phyloP scores from a whole-genome alignment of 1,284 basidiomycete species.

The Apiotrichum gamsii region DNA sequence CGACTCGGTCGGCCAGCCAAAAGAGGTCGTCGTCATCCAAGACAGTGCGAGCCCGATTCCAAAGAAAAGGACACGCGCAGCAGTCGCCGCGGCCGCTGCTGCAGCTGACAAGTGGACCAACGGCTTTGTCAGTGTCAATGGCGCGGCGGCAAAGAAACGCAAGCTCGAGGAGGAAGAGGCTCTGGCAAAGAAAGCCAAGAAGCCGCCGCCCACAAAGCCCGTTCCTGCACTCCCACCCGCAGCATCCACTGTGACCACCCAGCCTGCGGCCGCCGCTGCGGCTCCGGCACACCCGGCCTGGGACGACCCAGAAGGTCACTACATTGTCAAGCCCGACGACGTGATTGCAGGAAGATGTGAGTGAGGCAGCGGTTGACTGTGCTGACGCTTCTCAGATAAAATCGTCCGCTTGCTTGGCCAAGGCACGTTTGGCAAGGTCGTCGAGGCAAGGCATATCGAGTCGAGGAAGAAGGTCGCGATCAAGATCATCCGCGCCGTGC shows the following conservation, averaged over 20 bases:
- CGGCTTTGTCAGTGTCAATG: slow-evolving; percentile 7
- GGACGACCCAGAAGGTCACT: slow-evolving; percentile 92
- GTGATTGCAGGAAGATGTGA: slow-evolving; percentile 73
- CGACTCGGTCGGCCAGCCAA: slow-evolving; percentile 39
- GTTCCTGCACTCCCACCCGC: not conserved
- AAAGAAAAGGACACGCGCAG: slow-evolving; percentile 39
- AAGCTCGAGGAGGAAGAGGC: slow-evolving; percentile 33
- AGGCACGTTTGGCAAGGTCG: slow-evolving; percentile 98
- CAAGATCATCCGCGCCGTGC: slow-evolving; percentile 96
- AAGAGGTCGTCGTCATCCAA: slow-evolving; percentile 44
- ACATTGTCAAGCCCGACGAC: slow-evolving; percentile 84
- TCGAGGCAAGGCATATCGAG: slow-evolving; percentile 81
- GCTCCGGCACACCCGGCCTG: slow-evolving; percentile 54
- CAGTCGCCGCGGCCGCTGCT: slow-evolving; percentile 29
- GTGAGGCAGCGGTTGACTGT: too few relatives aligned
- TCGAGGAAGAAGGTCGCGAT: slow-evolving; percentile 76
- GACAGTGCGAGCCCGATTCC: slow-evolving; percentile 32
- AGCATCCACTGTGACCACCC: too few relatives aligned
- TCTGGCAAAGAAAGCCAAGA: slow-evolving; percentile 29
- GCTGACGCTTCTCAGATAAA: slow-evolving; percentile 57
- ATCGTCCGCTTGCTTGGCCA: slow-evolving; percentile 88
- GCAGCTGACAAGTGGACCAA: slow-evolving; percentile 12
- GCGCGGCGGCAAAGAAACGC: slow-evolving; percentile 27
- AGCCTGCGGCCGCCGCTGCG: slow-evolving; percentile 1
- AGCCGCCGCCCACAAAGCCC: not conserved